Conservation (phyloP, 495 filamentous ascomycete species). For the Cryomyces antarcticus region DNA sequence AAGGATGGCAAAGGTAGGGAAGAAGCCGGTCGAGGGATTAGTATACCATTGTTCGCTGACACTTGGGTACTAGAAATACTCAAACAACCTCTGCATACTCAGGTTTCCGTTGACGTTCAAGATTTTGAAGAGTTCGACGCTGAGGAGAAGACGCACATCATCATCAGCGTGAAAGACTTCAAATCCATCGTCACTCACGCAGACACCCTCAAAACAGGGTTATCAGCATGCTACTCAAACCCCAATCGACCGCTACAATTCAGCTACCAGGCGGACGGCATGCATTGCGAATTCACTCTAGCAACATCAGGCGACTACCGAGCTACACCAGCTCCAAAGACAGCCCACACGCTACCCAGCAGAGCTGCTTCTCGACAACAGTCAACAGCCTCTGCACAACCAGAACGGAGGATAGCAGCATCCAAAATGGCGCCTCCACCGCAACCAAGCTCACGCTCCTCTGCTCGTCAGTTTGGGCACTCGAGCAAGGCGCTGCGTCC, state of each 20-base stretch:
- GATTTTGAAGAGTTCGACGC: conserved; percentile 74
- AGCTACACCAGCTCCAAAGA: conserved; percentile 19
- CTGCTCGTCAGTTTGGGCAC: conserved; percentile 9
- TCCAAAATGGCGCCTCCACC: conserved; percentile 17
- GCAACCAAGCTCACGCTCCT: conserved; percentile 12
- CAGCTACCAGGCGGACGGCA: conserved; percentile 49
- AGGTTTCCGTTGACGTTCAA: conserved; percentile 62
- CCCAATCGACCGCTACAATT: conserved; percentile 72
- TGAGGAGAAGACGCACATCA: conserved; percentile 63
- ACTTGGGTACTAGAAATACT: conserved; percentile 41
- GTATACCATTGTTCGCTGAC: no score
- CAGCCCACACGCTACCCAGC: conserved; percentile 5
- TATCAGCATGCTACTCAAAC: conserved; percentile 60
- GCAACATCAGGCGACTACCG: conserved; percentile 80
- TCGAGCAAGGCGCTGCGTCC: not conserved
- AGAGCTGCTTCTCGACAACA: conserved; percentile 7
- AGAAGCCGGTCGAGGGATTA: not conserved
- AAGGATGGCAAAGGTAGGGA: conserved; percentile 54
- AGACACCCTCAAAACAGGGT: conserved; percentile 43
- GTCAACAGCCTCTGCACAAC: conserved; percentile 6
- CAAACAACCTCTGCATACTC: conserved; percentile 85
- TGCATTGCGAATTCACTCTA: conserved; percentile 70
- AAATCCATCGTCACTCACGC: conserved; percentile 77
- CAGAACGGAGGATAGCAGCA: conserved; percentile 1
- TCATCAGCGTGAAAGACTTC: conserved; percentile 87